phyloP scores from a whole-genome alignment of 768 basidiomycete species.

The Hypsizygus marmoreus region DNA sequence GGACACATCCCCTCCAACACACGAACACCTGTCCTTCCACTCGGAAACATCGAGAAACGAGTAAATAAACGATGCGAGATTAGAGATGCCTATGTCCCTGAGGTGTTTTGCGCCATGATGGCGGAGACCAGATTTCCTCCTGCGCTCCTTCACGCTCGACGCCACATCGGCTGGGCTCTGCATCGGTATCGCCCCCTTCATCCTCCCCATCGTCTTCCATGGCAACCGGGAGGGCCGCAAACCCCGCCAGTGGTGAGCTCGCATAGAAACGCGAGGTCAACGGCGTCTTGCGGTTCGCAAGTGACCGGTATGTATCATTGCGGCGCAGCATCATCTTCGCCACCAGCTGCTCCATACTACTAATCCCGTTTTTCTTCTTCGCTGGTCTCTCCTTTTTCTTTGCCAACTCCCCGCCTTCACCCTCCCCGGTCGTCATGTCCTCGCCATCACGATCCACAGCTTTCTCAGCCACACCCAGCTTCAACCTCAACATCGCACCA shows the following conservation, averaged over 20 bases:
- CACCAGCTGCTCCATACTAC: constrained; percentile 38
- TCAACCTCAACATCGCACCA: constrained; percentile 55
- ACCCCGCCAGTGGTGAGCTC: constrained; percentile 12
- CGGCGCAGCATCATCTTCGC: constrained; percentile 41
- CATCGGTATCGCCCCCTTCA: too few species aligned
- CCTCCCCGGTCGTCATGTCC: neutral
- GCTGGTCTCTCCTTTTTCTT: neutral
- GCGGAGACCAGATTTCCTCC: too few species aligned
- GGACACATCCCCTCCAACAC: too few species aligned
- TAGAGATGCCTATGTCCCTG: too few species aligned
- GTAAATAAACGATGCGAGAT: too few species aligned
- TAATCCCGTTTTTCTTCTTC: constrained; percentile 23
- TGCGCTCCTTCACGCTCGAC: too few species aligned
- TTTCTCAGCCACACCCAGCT: constrained; percentile 33
- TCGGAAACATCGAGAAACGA: too few species aligned
- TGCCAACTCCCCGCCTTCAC: constrained; percentile 1
- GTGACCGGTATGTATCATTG: constrained; percentile 19
- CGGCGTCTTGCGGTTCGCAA: constrained; percentile 19
- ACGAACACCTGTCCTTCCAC: too few species aligned
- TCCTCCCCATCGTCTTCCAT: too few species aligned
- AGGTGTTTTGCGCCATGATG: too few species aligned
- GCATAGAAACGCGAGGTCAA: constrained; percentile 4
- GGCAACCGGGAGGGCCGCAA: neutral
- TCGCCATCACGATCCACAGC: constrained; percentile 5
- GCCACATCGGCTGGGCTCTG: too few species aligned